Evolutionary conservation across 1,284 basidiomycete species (phyloP).

Genomic region (Termitomyces sp.): DNA sequence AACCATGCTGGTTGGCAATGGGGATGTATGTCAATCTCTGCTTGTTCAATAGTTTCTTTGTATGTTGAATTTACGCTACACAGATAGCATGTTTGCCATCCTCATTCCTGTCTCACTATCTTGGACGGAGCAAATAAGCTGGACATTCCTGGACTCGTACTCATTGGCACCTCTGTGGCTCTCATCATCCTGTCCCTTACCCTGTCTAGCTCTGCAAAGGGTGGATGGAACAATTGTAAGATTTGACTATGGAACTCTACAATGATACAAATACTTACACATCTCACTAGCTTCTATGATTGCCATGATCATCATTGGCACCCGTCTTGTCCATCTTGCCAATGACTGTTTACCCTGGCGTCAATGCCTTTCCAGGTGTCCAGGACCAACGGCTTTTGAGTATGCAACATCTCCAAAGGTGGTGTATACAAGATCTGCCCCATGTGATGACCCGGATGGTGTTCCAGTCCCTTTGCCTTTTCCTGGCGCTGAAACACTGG

Average conservation of each 20-base stretch:
- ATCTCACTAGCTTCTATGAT: slow-evolving; percentile 44
- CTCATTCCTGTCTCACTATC: slow-evolving; percentile 50
- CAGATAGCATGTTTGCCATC: slow-evolving; percentile 68
- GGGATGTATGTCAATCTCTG: slow-evolving; percentile 49
- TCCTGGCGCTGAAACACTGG: background rate
- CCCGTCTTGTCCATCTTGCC: background rate
- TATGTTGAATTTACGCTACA: background rate
- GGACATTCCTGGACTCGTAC: slow-evolving; percentile 62
- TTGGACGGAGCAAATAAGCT: slow-evolving; percentile 41
- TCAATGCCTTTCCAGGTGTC: background rate
- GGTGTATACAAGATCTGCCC: background rate
- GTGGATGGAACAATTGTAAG: slow-evolving; percentile 42
- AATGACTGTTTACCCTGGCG: background rate
- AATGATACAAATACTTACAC: background rate
- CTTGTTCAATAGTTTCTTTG: background rate
- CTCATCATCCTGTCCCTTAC: slow-evolving; percentile 70
- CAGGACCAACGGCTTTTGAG: background rate
- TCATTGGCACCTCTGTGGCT: slow-evolving; percentile 57
- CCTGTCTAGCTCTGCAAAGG: slow-evolving; percentile 39
- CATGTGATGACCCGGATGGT: background rate
- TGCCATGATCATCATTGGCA: slow-evolving; percentile 52
- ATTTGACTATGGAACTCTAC: background rate
- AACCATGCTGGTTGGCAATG: slow-evolving; percentile 64
- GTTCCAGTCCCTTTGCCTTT: background rate
- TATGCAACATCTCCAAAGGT: background rate